A percentile compares a stretch with the other conserved stretches of the same genome.
Evolutionary conservation across 164 flowering plant genomes (phyloP).

Genomic region (Stephania japonica): DNA sequence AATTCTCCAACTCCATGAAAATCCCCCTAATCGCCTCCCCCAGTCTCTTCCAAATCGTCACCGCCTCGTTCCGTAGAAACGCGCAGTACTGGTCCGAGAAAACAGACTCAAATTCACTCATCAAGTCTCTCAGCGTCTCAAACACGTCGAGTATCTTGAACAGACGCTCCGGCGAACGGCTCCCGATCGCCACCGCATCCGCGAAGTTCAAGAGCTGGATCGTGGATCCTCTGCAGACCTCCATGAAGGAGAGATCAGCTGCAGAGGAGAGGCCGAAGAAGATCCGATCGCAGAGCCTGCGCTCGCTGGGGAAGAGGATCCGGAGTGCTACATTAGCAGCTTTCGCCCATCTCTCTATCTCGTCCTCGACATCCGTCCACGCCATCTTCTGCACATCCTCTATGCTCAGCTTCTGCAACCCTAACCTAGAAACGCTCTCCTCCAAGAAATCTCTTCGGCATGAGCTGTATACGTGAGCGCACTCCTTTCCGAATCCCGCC

Average conservation of each 20-base stretch:
- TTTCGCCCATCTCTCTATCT: slow-evolving; percentile 72
- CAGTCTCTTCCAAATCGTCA: slow-evolving; percentile 59
- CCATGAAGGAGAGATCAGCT: slow-evolving; percentile 81
- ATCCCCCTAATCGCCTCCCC: slow-evolving; percentile 82
- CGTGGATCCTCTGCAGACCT: slow-evolving; percentile 68
- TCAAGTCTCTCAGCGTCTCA: slow-evolving; percentile 70
- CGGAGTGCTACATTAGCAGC: slow-evolving; percentile 50
- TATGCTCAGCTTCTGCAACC: slow-evolving; percentile 63
- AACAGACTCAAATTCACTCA: slow-evolving; percentile 67
- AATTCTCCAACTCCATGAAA: slow-evolving; percentile 85
- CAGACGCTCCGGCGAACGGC: slow-evolving; percentile 72
- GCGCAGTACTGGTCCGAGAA: slow-evolving; percentile 67
- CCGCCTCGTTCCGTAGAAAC: slow-evolving; percentile 59
- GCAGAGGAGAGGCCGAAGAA: slow-evolving; percentile 56
- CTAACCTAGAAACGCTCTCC: slow-evolving; percentile 71
- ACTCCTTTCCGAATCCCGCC: slow-evolving; percentile 70
- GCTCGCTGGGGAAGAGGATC: slow-evolving; percentile 80
- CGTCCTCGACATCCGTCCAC: slow-evolving; percentile 74
- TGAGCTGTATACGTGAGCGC: slow-evolving; percentile 72
- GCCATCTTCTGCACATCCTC: slow-evolving; percentile 69
- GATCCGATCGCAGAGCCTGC: slow-evolving; percentile 72
- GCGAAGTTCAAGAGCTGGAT: slow-evolving; percentile 79
- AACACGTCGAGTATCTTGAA: slow-evolving; percentile 73
- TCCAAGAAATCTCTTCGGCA: slow-evolving; percentile 80
- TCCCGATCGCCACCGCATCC: slow-evolving; percentile 66